Evolutionary conservation across 305 asterid genomes (phyloP).

Genomic region (Coffea humblotiana): DNA sequence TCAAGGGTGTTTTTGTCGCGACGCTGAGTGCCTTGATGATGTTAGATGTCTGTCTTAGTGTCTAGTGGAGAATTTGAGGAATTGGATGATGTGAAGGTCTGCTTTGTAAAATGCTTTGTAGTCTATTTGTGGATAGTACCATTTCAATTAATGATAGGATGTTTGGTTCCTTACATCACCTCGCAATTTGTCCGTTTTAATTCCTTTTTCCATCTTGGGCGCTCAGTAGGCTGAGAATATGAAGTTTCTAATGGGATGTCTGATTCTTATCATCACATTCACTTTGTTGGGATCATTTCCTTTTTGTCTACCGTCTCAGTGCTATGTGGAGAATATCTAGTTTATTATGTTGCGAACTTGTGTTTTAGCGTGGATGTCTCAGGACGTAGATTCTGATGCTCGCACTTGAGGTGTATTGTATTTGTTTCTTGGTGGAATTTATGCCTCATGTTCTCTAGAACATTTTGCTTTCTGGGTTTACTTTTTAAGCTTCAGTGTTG

Average conservation of each 20-base stretch:
- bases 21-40: constrained; percentile 21
- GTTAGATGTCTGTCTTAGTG: constrained; percentile 14
- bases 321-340: constrained; percentile 38
- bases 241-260: constrained; percentile 23
- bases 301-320: constrained; percentile 13
- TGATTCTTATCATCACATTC: constrained; percentile 31
- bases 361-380: constrained; percentile 21
- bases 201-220: constrained; percentile 13
- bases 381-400: constrained; percentile 40
- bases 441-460: constrained; percentile 20
- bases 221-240: constrained; percentile 24
- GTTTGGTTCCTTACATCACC: constrained; percentile 29
- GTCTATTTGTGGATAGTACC: not conserved
- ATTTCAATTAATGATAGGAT: constrained; percentile 27
- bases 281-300: constrained; percentile 15
- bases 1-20: constrained; percentile 10
- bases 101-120: constrained; percentile 11
- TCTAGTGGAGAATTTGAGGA: constrained; percentile 30
- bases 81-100: constrained; percentile 28
- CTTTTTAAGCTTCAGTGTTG: constrained; percentile 34
- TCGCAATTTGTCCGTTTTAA: constrained; percentile 21
- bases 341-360: constrained; percentile 21
- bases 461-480: constrained; percentile 12
- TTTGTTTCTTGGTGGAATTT: constrained; percentile 20
- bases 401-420: constrained; percentile 16